Evolutionary conservation across 495 filamentous ascomycete species (phyloP).

Genomic region (Penicillium simplicissimum): DNA sequence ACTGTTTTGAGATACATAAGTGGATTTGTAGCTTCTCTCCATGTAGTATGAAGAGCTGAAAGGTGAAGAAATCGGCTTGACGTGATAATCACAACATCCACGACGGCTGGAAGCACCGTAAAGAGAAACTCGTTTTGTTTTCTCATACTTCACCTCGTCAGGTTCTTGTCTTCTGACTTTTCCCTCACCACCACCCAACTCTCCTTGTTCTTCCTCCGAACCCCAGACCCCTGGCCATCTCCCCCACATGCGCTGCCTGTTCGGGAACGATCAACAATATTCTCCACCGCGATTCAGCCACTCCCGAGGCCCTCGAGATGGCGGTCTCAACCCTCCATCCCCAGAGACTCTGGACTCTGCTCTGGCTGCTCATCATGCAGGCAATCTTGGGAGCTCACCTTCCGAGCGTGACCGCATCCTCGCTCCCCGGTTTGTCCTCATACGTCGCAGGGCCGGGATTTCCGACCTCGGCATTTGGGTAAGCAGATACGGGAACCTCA

Average conservation of each 20-base stretch:
- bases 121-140: not conserved
- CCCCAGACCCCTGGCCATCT: not conserved
- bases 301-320: not conserved
- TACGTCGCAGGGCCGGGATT: slow-evolving; percentile 55
- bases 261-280: slow-evolving; percentile 1
- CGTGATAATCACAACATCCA: not conserved
- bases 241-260: slow-evolving; percentile 3
- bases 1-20: not conserved
- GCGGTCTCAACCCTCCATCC: not conserved
- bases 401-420: slow-evolving; percentile 7
- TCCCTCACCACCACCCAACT: not conserved
- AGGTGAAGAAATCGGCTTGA: not conserved
- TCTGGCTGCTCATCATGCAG: slow-evolving; percentile 13
- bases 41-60: not conserved
- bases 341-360: not conserved
- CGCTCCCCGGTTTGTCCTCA: slow-evolving; percentile 39
- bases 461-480: slow-evolving; percentile 55
- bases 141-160: not conserved
- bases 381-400: slow-evolving; percentile 10
- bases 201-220: not conserved
- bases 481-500: not conserved
- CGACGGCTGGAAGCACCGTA: not conserved
- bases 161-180: not conserved
- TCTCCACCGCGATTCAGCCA: not conserved
- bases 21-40: not conserved